Evolutionary conservation across 345 rosid genomes (phyloP).

Genomic region (Hypericum androsaemum): DNA sequence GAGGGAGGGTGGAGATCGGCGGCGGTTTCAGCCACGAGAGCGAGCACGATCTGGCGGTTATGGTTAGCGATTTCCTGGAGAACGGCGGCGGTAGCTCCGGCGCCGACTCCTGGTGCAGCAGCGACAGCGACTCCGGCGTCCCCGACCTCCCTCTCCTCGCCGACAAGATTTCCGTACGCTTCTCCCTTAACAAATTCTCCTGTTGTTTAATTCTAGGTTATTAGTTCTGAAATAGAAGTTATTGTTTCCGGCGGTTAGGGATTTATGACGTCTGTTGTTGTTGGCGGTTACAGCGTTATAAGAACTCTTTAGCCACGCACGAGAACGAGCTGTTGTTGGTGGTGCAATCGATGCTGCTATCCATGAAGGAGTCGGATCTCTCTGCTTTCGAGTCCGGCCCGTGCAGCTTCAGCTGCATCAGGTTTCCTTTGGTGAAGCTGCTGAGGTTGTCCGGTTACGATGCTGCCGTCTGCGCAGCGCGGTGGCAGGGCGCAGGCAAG

Average conservation of each 20-base stretch:
- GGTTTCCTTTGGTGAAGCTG: slow-evolving; percentile 62
- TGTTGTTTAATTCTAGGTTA: no score
- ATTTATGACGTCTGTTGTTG: not conserved
- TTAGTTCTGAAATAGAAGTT: not conserved
- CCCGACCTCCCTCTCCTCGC: slow-evolving; percentile 65
- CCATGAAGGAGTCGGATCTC: slow-evolving; percentile 52
- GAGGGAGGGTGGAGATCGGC: slow-evolving; percentile 19
- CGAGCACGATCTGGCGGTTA: slow-evolving; percentile 74
- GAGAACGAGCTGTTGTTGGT: slow-evolving; percentile 53
- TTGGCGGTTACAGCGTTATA: slow-evolving; percentile 37
- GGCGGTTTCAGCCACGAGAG: slow-evolving; percentile 73
- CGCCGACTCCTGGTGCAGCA: slow-evolving; percentile 61
- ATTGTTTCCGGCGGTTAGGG: not conserved
- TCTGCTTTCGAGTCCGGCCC: slow-evolving; percentile 44
- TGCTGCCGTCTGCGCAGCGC: slow-evolving; percentile 74
- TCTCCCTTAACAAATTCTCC: no score
- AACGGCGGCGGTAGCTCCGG: slow-evolving; percentile 47
- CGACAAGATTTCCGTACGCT: slow-evolving; percentile 34
- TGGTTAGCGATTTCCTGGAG: slow-evolving; percentile 84
- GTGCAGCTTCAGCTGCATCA: slow-evolving; percentile 74
- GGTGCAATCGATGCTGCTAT: slow-evolving; percentile 52
- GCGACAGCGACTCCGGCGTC: slow-evolving; percentile 75
- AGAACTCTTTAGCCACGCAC: slow-evolving; percentile 37
- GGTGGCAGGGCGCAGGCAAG: slow-evolving; percentile 76
- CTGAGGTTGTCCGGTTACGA: slow-evolving; percentile 67